Conservation (phyloP, 768 basidiomycete genomes). For the Leucocoprinus birnbaumii region DNA sequence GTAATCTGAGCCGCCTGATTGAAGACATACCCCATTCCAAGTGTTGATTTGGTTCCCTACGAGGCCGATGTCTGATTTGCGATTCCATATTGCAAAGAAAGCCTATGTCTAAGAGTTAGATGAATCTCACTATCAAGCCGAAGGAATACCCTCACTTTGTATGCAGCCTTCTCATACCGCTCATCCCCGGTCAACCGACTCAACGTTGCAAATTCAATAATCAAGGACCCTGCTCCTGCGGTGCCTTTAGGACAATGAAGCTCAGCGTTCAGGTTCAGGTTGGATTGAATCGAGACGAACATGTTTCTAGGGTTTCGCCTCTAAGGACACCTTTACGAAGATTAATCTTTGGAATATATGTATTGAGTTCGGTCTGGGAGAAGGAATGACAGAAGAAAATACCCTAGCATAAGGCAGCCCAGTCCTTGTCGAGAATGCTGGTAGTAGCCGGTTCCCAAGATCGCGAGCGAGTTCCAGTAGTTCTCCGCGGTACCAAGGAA, state of each 20-base stretch:
- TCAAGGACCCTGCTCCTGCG: constrained; percentile 89
- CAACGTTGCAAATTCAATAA: constrained; percentile 92
- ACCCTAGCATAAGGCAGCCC: constrained; percentile 93
- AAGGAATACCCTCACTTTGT: constrained; percentile 39
- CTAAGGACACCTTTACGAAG: constrained; percentile 72
- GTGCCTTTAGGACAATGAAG: constrained; percentile 52
- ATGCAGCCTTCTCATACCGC: constrained; percentile 86
- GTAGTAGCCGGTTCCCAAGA: constrained; percentile 80
- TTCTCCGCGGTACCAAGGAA: constrained; percentile 85
- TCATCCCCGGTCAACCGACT: constrained; percentile 89
- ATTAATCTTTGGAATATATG: constrained; percentile 58
- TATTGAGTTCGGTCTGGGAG: constrained; percentile 8
- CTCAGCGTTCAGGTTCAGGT: background rate
- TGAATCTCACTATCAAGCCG: background rate
- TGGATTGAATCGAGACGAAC: constrained; percentile 41
- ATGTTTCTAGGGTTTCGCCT: constrained; percentile 82
- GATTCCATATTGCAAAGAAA: constrained; percentile 93
- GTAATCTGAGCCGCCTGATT: background rate
- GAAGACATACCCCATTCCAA: constrained; percentile 64
- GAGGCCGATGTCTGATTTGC: constrained; percentile 78
- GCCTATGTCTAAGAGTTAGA: constrained; percentile 37
- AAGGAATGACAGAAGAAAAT: constrained; percentile 16
- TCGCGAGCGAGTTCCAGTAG: constrained; percentile 81
- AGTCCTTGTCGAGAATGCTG: constrained; percentile 89
- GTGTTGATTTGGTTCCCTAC: constrained; percentile 90